phyloP scores from a whole-genome alignment of 257 asterid species.

The Lycium barbarum region DNA sequence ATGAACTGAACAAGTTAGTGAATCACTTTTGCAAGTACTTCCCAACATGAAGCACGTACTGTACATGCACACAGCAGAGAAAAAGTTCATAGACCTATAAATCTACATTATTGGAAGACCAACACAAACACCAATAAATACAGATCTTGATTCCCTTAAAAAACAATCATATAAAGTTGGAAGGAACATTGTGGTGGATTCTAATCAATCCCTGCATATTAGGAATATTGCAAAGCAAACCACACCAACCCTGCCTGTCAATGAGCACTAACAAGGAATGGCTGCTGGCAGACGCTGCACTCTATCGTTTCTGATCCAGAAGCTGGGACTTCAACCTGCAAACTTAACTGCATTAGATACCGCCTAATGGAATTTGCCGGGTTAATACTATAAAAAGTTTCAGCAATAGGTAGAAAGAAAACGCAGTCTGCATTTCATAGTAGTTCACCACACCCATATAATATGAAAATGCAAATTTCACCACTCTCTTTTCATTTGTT shows the following conservation, averaged over 20 bases:
- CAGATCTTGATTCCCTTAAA: neutral
- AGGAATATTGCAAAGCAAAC: neutral
- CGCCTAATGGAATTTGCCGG: neutral
- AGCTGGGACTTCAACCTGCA: slow-evolving; percentile 74
- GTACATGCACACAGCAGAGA: neutral
- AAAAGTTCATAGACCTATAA: neutral
- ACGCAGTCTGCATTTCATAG: neutral
- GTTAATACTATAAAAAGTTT: neutral
- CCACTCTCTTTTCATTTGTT: neutral
- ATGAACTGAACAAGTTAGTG: neutral
- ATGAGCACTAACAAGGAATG: slow-evolving; percentile 72
- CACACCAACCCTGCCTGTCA: slow-evolving; percentile 34
- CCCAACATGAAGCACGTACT: neutral
- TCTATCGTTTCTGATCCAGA: slow-evolving; percentile 82
- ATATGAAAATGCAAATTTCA: slow-evolving; percentile 3
- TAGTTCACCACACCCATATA: neutral
- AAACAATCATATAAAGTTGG: slow-evolving; percentile 3
- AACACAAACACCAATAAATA: neutral
- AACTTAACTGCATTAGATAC: neutral
- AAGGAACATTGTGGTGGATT: neutral
- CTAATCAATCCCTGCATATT: neutral
- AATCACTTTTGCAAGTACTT: slow-evolving; percentile 9
- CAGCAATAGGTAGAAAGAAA: neutral
- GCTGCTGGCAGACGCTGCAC: slow-evolving; percentile 92
- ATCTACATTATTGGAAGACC: neutral